Conservation (phyloP, 2,329 filamentous ascomycete genomes). For the Aspergillus sp. region DNA sequence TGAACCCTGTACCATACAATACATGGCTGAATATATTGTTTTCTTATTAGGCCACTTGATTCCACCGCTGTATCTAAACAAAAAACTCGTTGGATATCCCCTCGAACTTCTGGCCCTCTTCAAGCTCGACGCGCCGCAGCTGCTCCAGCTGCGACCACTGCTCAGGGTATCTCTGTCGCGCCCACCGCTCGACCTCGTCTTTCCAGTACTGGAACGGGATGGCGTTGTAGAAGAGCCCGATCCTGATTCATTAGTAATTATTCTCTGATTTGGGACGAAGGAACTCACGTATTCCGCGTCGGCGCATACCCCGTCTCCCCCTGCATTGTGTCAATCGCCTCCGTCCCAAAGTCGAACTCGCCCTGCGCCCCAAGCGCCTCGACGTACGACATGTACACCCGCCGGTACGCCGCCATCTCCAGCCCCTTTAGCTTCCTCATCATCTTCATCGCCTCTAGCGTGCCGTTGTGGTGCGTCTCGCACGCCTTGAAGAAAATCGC, state of each 20-base stretch:
- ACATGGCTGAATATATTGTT: too few relatives aligned
- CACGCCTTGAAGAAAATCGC: conserved; percentile 73
- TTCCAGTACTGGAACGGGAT: conserved; percentile 58
- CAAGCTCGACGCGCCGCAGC: conserved; percentile 21
- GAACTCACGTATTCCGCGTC: conserved; percentile 61
- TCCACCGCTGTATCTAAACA: conserved; percentile 7
- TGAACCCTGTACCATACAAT: not conserved
- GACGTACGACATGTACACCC: conserved; percentile 67
- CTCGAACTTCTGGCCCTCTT: conserved; percentile 25
- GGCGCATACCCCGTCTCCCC: conserved; percentile 56
- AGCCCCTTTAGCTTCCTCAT: conserved; percentile 52
- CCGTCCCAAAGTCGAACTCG: conserved; percentile 57
- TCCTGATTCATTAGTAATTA: too few relatives aligned
- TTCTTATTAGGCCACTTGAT: too few relatives aligned
- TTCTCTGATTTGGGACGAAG: too few relatives aligned
- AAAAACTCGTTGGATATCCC: conserved; percentile 17
- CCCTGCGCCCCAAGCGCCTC: conserved; percentile 66
- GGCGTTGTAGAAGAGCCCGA: conserved; percentile 68
- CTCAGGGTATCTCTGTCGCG: conserved; percentile 55
- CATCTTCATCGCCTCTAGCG: conserved; percentile 43
- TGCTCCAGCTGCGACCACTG: conserved; percentile 59
- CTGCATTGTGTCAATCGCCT: conserved; percentile 58
- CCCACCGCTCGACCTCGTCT: conserved; percentile 64
- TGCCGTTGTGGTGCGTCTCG: conserved; percentile 45
- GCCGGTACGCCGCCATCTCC: conserved; percentile 66